Evolutionary conservation across 164 flowering plant genomes (phyloP).

Genomic region (Umbellularia californica): DNA sequence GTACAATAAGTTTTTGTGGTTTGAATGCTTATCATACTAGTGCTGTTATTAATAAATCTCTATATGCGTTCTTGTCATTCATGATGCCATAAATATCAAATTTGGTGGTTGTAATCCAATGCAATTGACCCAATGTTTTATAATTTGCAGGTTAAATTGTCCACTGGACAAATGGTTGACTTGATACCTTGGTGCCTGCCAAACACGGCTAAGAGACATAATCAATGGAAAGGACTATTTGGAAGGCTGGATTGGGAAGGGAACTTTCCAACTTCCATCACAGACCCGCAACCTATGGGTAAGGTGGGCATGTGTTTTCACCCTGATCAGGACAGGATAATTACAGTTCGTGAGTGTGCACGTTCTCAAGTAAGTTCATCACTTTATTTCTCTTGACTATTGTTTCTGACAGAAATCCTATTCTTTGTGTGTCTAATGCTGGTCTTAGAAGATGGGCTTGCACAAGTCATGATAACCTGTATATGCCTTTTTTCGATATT

Average conservation of each 20-base stretch:
- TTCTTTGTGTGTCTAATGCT: no score
- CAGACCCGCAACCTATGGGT: conserved; percentile 98
- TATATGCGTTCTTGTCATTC: not conserved
- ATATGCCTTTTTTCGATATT: no score
- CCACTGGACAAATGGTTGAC: conserved; percentile 76
- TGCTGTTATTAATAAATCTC: not conserved
- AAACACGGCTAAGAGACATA: conserved; percentile 85
- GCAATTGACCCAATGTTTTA: not conserved
- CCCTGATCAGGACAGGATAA: conserved; percentile 88
- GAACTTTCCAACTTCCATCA: conserved; percentile 87
- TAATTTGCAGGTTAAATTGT: conserved; percentile 54
- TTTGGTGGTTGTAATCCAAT: not conserved
- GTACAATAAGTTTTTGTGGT: no score
- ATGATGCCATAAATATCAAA: no score
- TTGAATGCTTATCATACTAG: no score
- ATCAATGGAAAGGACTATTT: conserved; percentile 92
- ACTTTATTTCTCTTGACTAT: not conserved
- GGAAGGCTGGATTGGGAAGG: conserved; percentile 98
- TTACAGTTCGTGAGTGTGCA: conserved; percentile 95
- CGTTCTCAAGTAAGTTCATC: conserved; percentile 69
- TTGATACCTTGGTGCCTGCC: conserved; percentile 96
- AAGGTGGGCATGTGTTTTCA: conserved; percentile 97
- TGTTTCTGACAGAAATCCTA: not conserved
- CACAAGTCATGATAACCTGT: no score
- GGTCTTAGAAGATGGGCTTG: no score